phyloP scores from a whole-genome alignment of 345 rosid species.

The Mallotus nudiflorus region DNA sequence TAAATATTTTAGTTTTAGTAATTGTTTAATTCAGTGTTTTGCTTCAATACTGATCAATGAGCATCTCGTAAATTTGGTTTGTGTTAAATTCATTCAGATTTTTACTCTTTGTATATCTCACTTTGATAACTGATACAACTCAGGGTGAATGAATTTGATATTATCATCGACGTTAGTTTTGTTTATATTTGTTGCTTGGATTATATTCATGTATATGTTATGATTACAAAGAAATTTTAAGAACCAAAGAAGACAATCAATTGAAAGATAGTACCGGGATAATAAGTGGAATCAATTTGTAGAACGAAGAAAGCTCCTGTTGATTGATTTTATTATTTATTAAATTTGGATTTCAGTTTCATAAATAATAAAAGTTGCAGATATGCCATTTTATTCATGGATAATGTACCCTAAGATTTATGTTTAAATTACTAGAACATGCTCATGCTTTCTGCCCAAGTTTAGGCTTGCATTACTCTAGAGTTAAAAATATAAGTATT shows the following conservation, averaged over 20 bases:
- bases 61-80: background rate
- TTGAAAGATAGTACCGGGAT: background rate
- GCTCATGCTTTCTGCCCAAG: background rate
- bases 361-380: too few relatives aligned
- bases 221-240: too few relatives aligned
- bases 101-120: background rate
- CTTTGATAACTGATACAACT: background rate
- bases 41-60: too few relatives aligned
- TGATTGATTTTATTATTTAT: background rate
- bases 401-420: too few relatives aligned
- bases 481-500: background rate
- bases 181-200: background rate
- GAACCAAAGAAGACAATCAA: background rate
- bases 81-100: too few relatives aligned
- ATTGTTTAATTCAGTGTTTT: background rate
- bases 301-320: background rate
- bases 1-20: background rate
- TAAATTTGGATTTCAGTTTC: too few relatives aligned
- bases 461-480: background rate
- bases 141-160: background rate
- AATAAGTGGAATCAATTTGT: background rate
- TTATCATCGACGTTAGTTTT: background rate
- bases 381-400: too few relatives aligned
- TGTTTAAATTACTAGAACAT: background rate
- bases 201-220: background rate